A percentile compares a stretch with the other conserved stretches of the same genome.
Evolutionary conservation across 1,284 basidiomycete genomes (phyloP).

Genomic region (Anthracocystis panici-leucophaei): DNA sequence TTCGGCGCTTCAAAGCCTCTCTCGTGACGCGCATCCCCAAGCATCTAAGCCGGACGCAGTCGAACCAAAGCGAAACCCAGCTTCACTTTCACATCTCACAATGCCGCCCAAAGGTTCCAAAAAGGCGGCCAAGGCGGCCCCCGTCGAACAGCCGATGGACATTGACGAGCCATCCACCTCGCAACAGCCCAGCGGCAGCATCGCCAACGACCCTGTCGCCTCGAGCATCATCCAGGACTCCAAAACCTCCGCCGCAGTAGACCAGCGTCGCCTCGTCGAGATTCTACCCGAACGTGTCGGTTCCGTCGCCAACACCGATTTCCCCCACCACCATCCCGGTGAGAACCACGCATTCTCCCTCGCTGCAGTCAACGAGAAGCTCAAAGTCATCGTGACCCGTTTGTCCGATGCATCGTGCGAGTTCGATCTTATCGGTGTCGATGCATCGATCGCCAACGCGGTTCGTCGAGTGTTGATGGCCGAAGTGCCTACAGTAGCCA

Average conservation of each 20-base stretch:
- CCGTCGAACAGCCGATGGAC: conserved; percentile 36
- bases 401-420: conserved; percentile 74
- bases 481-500: conserved; percentile 85
- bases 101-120: conserved; percentile 51
- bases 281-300: conserved; percentile 65
- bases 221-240: conserved; percentile 40
- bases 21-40: neutral
- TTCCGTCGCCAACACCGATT: conserved; percentile 61
- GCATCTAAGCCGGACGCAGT: neutral
- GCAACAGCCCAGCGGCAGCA: conserved; percentile 25
- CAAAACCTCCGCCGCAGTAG: conserved; percentile 43
- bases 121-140: conserved; percentile 18
- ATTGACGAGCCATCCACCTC: conserved; percentile 41
- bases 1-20: neutral
- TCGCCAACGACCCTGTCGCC: conserved; percentile 41
- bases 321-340: conserved; percentile 59
- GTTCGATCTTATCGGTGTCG: conserved; percentile 95
- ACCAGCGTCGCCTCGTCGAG: conserved; percentile 60
- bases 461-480: conserved; percentile 91
- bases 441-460: conserved; percentile 95
- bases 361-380: conserved; percentile 37
- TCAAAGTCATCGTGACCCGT: conserved; percentile 58
- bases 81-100: neutral
- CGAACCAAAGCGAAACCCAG: neutral
- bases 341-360: conserved; percentile 53